Conservation (phyloP, 1,139 yeast species). For the Candida buenavistaensis region DNA sequence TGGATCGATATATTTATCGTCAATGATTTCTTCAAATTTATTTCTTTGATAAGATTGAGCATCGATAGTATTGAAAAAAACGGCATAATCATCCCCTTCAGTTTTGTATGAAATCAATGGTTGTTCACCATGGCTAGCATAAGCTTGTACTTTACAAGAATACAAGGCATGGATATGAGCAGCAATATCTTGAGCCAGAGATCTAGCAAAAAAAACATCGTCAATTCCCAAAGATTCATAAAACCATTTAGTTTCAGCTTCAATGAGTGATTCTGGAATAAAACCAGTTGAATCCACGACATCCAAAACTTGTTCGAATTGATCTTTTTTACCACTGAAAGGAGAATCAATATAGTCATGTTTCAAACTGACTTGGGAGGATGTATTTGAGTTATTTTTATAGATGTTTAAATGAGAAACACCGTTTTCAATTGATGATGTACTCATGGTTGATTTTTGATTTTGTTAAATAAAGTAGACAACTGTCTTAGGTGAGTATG, state of each 20-base stretch:
- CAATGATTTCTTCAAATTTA: constrained; percentile 67
- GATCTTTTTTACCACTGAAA: constrained; percentile 79
- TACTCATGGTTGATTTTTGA: constrained; percentile 6
- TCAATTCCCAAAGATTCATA: constrained; percentile 87
- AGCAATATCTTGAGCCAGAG: constrained; percentile 76
- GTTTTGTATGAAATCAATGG: constrained; percentile 73
- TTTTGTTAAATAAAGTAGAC: not conserved
- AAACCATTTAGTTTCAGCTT: constrained; percentile 87
- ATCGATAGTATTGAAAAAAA: constrained; percentile 75
- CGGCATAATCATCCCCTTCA: constrained; percentile 85
- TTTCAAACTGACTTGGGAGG: constrained; percentile 35
- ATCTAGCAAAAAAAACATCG: constrained; percentile 88
- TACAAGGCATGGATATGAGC: constrained; percentile 84
- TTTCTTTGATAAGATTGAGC: constrained; percentile 36
- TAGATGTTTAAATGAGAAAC: constrained; percentile 13
- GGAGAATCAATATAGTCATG: constrained; percentile 74
- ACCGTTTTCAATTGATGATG: constrained; percentile 12
- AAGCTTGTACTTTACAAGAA: constrained; percentile 91
- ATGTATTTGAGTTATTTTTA: constrained; percentile 25
- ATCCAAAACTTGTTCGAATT: constrained; percentile 80
- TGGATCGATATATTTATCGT: constrained; percentile 73
- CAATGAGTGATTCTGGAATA: constrained; percentile 84
- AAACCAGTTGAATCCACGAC: constrained; percentile 80
- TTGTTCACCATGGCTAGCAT: constrained; percentile 33
- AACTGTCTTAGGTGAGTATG: too few relatives aligned